These are phyloP conservation scores for Medakamo hakoo DNA, from an alignment of 139 green algal species.

Conservation along the genomic window DNA sequence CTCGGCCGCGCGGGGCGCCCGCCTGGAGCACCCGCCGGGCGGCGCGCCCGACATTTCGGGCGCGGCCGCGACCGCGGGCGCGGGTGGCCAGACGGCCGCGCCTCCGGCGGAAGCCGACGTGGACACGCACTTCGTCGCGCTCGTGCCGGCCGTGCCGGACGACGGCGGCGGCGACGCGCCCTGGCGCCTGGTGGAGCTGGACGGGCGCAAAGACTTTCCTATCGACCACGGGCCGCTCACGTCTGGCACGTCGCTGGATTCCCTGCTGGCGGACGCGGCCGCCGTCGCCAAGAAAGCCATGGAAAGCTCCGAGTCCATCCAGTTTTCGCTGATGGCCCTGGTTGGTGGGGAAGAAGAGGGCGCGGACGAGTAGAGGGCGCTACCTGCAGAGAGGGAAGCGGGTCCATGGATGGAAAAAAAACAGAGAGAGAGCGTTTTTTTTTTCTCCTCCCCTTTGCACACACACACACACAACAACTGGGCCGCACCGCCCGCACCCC, in stretches of 20 bases:
- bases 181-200: constrained; percentile 63
- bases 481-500: too few relatives aligned
- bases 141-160: too few relatives aligned
- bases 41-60: constrained; percentile 59
- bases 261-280: constrained; percentile 46
- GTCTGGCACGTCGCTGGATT: constrained; percentile 23
- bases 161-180: too few relatives aligned
- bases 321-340: constrained; percentile 49
- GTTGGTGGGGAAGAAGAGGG: too few relatives aligned
- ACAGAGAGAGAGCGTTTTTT: too few relatives aligned
- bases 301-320: constrained; percentile 18
- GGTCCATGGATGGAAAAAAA: too few relatives aligned
- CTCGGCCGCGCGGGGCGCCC: constrained; percentile 37
- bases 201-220: constrained; percentile 47
- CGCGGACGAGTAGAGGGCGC: too few relatives aligned
- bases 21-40: constrained; percentile 61
- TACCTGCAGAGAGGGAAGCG: too few relatives aligned
- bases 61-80: constrained; percentile 48
- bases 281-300: constrained; percentile 40
- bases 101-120: constrained; percentile 52
- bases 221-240: constrained; percentile 57
- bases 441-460: too few relatives aligned
- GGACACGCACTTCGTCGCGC: constrained; percentile 76
- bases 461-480: too few relatives aligned
- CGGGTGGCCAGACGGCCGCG: constrained; percentile 36